Evolutionary conservation across 192 early-diverging fungal genomes (phyloP).

Genomic region (Glomus cerebriforme): DNA sequence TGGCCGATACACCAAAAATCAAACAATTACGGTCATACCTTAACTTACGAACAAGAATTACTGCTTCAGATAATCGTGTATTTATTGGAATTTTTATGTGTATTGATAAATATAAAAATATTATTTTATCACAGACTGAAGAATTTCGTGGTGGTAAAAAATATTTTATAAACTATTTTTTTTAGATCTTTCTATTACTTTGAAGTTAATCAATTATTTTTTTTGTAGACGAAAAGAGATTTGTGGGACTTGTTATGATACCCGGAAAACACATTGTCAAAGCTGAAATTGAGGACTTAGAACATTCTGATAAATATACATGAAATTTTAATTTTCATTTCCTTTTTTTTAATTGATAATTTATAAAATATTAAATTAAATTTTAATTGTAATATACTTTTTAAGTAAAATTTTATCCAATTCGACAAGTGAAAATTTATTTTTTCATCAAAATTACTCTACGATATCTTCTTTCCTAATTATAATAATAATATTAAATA

Average conservation of each 20-base stretch:
- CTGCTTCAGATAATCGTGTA: constrained; percentile 65
- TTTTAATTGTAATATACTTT: neutral
- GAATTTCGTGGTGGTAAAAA: constrained; percentile 62
- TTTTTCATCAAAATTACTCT: neutral
- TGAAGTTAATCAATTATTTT: neutral
- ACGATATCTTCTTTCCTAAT: neutral
- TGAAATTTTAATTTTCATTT: neutral
- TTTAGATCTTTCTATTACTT: too few species aligned
- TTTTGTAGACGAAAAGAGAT: constrained; percentile 50
- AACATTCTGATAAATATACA: constrained; percentile 7
- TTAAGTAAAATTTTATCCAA: too few species aligned
- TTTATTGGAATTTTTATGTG: constrained; percentile 75
- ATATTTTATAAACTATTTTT: too few species aligned
- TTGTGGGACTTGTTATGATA: constrained; percentile 77
- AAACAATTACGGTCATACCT: constrained; percentile 52
- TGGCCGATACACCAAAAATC: constrained; percentile 41
- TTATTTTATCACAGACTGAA: constrained; percentile 68
- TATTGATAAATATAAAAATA: constrained; percentile 72
- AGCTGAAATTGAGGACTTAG: constrained; percentile 53
- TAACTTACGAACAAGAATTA: constrained; percentile 54
- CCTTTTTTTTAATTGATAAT: too few species aligned
- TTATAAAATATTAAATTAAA: neutral
- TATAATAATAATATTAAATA: neutral
- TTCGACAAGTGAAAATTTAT: neutral
- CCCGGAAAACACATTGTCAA: constrained; percentile 72